phyloP scores from a whole-genome alignment of 1,284 basidiomycete species.

The Cryptococcus sp. region DNA sequence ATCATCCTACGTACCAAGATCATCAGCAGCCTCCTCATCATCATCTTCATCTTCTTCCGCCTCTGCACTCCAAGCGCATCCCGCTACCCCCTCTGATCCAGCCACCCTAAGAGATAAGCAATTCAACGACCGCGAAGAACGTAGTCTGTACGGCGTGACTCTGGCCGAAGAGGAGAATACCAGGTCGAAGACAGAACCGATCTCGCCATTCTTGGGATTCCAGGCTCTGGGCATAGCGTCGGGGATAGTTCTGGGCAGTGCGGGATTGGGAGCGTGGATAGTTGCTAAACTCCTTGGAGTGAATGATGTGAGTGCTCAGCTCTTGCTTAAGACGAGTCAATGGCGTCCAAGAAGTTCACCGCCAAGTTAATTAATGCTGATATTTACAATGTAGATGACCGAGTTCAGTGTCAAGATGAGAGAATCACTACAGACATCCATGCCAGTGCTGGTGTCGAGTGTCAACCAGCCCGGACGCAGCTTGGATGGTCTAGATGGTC shows the following conservation, averaged over 20 bases:
- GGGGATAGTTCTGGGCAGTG: constrained; percentile 37
- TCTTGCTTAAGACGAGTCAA: too few relatives aligned
- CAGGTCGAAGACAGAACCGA: constrained; percentile 7
- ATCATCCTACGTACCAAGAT: not conserved
- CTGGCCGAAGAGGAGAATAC: constrained; percentile 17
- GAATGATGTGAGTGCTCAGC: constrained; percentile 30
- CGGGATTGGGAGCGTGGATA: constrained; percentile 38
- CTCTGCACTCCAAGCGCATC: not conserved
- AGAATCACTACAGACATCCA: constrained; percentile 26
- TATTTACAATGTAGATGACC: constrained; percentile 43
- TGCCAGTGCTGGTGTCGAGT: constrained; percentile 26
- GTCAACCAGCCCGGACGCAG: constrained; percentile 19
- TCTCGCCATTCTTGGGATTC: constrained; percentile 16
- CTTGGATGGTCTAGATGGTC: constrained; percentile 16
- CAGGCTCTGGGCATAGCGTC: constrained; percentile 48
- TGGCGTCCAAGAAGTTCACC: too few relatives aligned
- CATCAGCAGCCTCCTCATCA: not conserved
- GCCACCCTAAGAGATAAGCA: constrained; percentile 5
- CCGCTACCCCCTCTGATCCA: not conserved
- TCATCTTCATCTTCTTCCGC: not conserved
- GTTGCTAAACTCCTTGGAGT: constrained; percentile 43
- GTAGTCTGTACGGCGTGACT: constrained; percentile 25
- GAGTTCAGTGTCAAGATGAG: constrained; percentile 39
- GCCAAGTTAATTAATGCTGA: not conserved
- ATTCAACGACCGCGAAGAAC: constrained; percentile 41